Conservation (phyloP, 495 filamentous ascomycete species). For the Annulohypoxylon bovei region DNA sequence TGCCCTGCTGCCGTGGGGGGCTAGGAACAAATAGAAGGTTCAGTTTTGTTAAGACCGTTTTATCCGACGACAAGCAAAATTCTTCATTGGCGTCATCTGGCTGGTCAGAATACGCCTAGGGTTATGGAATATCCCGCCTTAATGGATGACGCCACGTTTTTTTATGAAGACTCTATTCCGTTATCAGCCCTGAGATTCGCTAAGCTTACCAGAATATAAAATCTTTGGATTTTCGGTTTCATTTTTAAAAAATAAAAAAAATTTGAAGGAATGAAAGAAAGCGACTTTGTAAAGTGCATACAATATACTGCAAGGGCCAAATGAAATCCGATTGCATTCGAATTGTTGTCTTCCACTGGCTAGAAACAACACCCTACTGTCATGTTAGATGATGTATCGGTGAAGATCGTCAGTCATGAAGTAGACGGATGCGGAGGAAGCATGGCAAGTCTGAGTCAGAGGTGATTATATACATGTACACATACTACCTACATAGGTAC, state of each 20-base stretch:
- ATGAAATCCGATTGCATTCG: neutral
- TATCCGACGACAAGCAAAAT: slow-evolving; percentile 15
- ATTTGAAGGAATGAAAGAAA: too few species aligned
- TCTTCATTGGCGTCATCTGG: neutral
- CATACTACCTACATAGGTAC: too few species aligned
- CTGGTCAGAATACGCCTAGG: slow-evolving; percentile 7
- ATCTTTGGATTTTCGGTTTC: neutral
- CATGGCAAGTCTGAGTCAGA: slow-evolving; percentile 8
- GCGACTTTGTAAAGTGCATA: neutral
- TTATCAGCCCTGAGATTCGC: neutral
- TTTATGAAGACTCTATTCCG: neutral
- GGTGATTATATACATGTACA: neutral
- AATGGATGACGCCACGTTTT: neutral
- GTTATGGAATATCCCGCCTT: neutral
- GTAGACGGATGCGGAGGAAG: neutral
- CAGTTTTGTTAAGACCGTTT: slow-evolving; percentile 7
- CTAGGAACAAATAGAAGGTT: neutral
- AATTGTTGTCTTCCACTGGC: neutral
- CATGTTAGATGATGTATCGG: neutral
- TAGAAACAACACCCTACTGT: neutral
- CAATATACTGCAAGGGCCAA: neutral
- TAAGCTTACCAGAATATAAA: neutral
- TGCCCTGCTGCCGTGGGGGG: neutral
- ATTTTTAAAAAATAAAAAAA: too few species aligned
- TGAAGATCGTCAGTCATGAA: neutral